Conservation (phyloP, 2,329 filamentous ascomycete species). For the Trichophyton benhamiae region DNA sequence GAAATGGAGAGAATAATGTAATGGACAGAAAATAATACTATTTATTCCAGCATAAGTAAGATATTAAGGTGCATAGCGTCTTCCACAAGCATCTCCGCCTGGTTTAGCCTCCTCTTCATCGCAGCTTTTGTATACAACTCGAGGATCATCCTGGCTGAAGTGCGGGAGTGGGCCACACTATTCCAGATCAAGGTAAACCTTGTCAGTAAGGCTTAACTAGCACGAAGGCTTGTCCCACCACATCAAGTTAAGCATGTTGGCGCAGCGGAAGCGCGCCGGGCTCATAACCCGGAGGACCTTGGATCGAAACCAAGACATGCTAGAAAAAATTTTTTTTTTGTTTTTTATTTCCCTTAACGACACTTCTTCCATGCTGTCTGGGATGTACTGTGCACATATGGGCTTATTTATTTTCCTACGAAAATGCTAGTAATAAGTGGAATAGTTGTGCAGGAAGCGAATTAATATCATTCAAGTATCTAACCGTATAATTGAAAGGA, state of each 20-base stretch:
- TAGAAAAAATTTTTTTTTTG: constrained; percentile 7
- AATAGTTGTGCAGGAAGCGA: background rate
- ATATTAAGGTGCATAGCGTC: no score
- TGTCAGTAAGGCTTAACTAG: background rate
- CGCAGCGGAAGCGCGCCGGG: constrained; percentile 29
- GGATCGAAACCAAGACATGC: constrained; percentile 17
- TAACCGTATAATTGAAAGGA: background rate
- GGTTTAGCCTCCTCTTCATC: no score
- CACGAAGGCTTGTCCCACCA: background rate
- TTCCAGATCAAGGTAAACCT: background rate
- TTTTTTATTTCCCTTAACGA: background rate
- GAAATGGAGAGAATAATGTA: constrained; percentile 55
- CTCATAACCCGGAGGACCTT: constrained; percentile 29
- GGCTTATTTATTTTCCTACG: background rate
- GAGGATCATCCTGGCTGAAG: background rate
- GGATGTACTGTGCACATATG: background rate
- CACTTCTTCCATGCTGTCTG: no score
- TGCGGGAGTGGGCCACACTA: background rate
- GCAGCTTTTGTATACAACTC: background rate
- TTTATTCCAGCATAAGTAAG: background rate
- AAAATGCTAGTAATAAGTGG: background rate
- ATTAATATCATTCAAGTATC: background rate
- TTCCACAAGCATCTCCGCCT: no score
- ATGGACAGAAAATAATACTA: background rate
- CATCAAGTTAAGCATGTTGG: constrained; percentile 18